These are phyloP conservation scores for Metschnikowia drakensbergensis DNA, from an alignment of 805 yeast species.

Conservation along the genomic window DNA sequence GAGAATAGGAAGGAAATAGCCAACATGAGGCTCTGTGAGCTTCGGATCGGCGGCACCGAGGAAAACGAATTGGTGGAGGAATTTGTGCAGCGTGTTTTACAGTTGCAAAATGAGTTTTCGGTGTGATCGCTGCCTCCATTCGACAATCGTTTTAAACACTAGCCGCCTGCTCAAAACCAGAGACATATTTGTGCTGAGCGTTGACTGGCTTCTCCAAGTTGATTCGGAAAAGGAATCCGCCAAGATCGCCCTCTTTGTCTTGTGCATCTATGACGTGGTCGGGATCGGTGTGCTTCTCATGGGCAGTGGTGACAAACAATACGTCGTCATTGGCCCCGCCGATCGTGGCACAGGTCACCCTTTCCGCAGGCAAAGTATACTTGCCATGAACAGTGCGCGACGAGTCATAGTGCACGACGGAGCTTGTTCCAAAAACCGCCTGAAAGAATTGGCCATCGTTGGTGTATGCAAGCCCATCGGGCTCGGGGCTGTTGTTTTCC, in stretches of 20 bases:
- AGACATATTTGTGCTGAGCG: constrained; percentile 20
- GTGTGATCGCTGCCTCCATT: too few species aligned
- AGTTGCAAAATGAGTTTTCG: constrained; percentile 9
- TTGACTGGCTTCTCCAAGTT: constrained; percentile 31
- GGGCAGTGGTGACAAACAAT: constrained; percentile 67
- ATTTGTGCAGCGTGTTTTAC: constrained; percentile 47
- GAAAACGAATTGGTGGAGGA: constrained; percentile 69
- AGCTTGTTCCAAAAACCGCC: constrained; percentile 61
- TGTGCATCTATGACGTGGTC: constrained; percentile 21
- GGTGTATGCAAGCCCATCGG: constrained; percentile 76
- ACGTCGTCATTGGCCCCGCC: constrained; percentile 52
- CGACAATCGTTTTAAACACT: too few species aligned
- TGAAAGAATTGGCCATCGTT: constrained; percentile 52
- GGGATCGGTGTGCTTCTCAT: constrained; percentile 42
- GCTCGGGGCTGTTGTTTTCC: constrained; percentile 45
- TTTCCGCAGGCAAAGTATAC: constrained; percentile 53
- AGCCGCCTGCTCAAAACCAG: not conserved
- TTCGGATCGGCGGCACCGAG: constrained; percentile 63
- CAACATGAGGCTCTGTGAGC: constrained; percentile 53
- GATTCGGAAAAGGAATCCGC: constrained; percentile 57
- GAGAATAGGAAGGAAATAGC: constrained; percentile 61
- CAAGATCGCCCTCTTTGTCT: constrained; percentile 44
- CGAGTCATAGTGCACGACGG: constrained; percentile 51
- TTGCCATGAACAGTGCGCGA: constrained; percentile 50
- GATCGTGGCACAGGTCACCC: constrained; percentile 63